A percentile compares a stretch with the other conserved stretches of the same genome.
Evolutionary conservation across 768 basidiomycete species (phyloP).

Genomic region (Suillus lakei): DNA sequence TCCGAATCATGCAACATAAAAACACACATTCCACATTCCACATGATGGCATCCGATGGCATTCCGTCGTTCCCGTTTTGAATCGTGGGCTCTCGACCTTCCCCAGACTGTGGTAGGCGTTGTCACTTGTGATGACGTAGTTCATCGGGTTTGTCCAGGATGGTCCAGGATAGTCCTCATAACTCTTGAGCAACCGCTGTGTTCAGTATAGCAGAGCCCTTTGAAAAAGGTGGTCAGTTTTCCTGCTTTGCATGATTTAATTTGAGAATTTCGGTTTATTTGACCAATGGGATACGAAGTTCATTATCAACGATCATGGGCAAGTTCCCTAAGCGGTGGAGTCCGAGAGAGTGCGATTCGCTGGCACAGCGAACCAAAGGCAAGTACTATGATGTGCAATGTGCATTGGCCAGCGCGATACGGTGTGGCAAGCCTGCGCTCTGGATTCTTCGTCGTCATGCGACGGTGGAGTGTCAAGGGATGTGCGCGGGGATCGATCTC

Average conservation of each 20-base stretch:
- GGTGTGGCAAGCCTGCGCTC: background rate
- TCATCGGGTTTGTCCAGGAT: background rate
- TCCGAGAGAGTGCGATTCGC: background rate
- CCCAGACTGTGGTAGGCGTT: background rate
- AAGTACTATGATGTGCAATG: background rate
- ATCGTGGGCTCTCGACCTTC: background rate
- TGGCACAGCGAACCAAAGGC: background rate
- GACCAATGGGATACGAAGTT: background rate
- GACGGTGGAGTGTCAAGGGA: background rate
- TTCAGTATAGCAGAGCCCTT: background rate
- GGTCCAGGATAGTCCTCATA: background rate
- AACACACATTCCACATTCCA: background rate
- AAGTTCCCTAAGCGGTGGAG: background rate
- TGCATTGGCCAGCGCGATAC: background rate
- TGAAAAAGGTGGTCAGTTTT: background rate
- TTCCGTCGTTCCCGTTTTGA: conserved; percentile 24
- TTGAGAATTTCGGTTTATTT: background rate
- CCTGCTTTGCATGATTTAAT: background rate
- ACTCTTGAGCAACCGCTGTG: background rate
- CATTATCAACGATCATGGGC: background rate
- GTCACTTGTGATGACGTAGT: background rate
- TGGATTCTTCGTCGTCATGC: background rate
- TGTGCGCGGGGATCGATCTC: background rate
- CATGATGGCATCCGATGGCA: background rate
- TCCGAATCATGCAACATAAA: background rate